A percentile compares a stretch with the other conserved stretches of the same genome.
Evolutionary conservation across 352 stramenopile genomes (phyloP).

Genomic region (Pythium monospermum): DNA sequence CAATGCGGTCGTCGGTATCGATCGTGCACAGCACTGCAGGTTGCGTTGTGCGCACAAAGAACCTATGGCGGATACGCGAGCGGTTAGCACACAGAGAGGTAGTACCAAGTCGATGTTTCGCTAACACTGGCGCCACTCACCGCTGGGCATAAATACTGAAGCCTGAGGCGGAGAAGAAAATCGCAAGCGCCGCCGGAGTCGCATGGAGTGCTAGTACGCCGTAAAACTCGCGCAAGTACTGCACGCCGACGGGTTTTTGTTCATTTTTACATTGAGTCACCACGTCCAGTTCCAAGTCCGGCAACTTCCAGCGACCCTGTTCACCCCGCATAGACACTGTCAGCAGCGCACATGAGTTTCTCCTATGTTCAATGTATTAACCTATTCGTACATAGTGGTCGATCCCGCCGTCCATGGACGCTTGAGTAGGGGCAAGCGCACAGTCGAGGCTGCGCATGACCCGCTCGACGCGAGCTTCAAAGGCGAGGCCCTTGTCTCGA

Average conservation of each 20-base stretch:
- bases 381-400: conserved; percentile 38
- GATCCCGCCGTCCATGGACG: conserved; percentile 68
- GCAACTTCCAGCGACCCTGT: conserved; percentile 61
- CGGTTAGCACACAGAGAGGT: background rate
- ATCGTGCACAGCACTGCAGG: conserved; percentile 59
- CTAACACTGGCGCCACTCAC: too few relatives aligned
- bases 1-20: conserved; percentile 30
- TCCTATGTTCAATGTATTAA: conserved; percentile 7
- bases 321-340: background rate
- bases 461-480: conserved; percentile 55
- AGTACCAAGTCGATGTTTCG: too few relatives aligned
- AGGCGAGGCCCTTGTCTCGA: conserved; percentile 48
- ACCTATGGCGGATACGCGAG: too few relatives aligned
- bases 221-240: conserved; percentile 70
- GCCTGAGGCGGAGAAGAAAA: conserved; percentile 70
- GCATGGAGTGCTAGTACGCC: conserved; percentile 51
- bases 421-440: conserved; percentile 45
- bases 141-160: conserved; percentile 76
- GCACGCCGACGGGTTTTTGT: conserved; percentile 56
- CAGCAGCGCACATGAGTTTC: background rate
- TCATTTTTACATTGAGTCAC: conserved; percentile 84
- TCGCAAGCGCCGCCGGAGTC: conserved; percentile 32
- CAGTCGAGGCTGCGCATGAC: conserved; percentile 52
- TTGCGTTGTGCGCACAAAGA: conserved; percentile 60
- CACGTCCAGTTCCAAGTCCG: conserved; percentile 54